Evolutionary conservation across 805 yeast genomes (phyloP).

Genomic region (Starmerella gropengiesseri): DNA sequence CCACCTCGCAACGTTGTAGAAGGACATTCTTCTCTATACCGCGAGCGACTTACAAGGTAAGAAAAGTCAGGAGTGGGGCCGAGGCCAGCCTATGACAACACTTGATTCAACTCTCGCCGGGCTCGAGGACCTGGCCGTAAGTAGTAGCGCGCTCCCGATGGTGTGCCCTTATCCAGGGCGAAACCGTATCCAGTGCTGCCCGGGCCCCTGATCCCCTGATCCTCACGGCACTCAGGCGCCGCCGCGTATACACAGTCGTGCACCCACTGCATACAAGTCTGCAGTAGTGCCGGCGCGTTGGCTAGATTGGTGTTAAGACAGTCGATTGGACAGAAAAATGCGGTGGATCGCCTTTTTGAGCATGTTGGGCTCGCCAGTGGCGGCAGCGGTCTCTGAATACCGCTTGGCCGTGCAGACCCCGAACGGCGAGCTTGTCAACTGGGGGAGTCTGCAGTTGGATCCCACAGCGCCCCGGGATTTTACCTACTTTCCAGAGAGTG

Average conservation of each 20-base stretch:
- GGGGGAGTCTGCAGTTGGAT: conserved; percentile 3
- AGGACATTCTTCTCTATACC: conserved; percentile 23
- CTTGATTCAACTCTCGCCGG: not conserved
- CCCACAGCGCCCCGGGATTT: not conserved
- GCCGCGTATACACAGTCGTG: too few species aligned
- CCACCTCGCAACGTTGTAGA: conserved; percentile 57
- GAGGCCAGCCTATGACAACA: conserved; percentile 12
- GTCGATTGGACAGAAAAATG: too few species aligned
- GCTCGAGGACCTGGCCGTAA: not conserved
- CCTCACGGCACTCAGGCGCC: too few species aligned
- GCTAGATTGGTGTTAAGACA: too few species aligned
- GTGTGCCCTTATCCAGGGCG: too few species aligned
- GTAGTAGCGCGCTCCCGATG: not conserved
- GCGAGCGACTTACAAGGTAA: too few species aligned
- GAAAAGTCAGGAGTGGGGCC: conserved; percentile 6
- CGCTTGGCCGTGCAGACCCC: not conserved
- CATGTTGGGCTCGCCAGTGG: too few species aligned
- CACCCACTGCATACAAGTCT: too few species aligned
- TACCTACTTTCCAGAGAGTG: not conserved
- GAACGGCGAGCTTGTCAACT: not conserved
- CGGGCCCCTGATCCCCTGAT: too few species aligned
- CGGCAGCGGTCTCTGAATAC: not conserved
- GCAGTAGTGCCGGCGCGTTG: too few species aligned
- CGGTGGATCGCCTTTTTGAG: too few species aligned
- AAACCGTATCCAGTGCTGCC: too few species aligned